Evolutionary conservation across 2,329 filamentous ascomycete species (phyloP).

Genomic region (Cytospora chrysosperma): DNA sequence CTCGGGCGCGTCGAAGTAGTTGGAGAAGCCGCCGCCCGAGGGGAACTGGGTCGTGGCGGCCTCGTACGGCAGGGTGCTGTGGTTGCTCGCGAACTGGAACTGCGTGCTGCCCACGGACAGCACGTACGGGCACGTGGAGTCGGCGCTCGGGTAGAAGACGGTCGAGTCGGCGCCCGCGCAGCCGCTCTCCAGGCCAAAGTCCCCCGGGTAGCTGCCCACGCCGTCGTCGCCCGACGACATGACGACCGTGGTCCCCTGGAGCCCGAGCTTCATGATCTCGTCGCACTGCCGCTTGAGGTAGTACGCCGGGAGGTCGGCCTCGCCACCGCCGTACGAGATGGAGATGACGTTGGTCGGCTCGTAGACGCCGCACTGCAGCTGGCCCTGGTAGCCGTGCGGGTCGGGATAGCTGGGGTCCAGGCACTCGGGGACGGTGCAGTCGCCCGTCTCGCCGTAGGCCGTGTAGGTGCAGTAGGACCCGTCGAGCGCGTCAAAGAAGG

Average conservation of each 20-base stretch:
- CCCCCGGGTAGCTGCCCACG: constrained; percentile 35
- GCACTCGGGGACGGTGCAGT: constrained; percentile 36
- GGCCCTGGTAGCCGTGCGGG: constrained; percentile 48
- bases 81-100: constrained; percentile 26
- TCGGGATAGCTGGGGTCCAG: constrained; percentile 51
- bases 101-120: constrained; percentile 41
- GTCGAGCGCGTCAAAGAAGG: constrained; percentile 52
- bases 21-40: constrained; percentile 37
- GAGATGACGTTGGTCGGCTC: constrained; percentile 52
- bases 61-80: constrained; percentile 22
- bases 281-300: constrained; percentile 47
- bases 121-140: constrained; percentile 48
- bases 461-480: constrained; percentile 41
- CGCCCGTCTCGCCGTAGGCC: constrained; percentile 47
- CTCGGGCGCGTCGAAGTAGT: constrained; percentile 33
- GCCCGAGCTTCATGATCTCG: constrained; percentile 47
- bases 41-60: constrained; percentile 29
- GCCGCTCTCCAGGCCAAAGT: constrained; percentile 30
- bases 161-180: constrained; percentile 37
- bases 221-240: constrained; percentile 43
- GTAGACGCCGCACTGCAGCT: constrained; percentile 34
- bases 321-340: constrained; percentile 50
- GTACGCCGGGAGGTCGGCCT: constrained; percentile 43
- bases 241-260: constrained; percentile 42
- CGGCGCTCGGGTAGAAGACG: constrained; percentile 46